These are phyloP conservation scores for Tolypocladium nubicola DNA, from an alignment of 2,329 filamentous ascomycete species.

Conservation along the genomic window DNA sequence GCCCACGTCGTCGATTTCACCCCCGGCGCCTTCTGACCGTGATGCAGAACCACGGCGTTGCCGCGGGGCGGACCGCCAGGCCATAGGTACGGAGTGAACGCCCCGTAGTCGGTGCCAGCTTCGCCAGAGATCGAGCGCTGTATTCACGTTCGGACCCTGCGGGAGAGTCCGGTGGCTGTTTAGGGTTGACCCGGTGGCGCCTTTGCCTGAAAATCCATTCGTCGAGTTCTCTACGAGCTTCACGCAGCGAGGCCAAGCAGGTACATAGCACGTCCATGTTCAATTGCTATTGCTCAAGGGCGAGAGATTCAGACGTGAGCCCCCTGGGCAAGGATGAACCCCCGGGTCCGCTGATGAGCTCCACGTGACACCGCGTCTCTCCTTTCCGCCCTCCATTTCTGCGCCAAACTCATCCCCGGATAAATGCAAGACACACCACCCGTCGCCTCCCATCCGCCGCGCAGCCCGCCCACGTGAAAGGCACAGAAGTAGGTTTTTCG, in stretches of 20 bases:
- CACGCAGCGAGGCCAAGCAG: background rate
- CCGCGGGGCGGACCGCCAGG: too few relatives aligned
- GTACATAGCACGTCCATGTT: background rate
- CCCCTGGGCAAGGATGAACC: background rate
- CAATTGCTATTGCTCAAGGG: background rate
- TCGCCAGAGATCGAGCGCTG: too few relatives aligned
- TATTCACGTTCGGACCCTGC: too few relatives aligned
- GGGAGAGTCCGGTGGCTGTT: too few relatives aligned
- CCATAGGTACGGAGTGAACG: too few relatives aligned
- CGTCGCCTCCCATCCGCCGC: background rate
- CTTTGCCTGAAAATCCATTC: too few relatives aligned
- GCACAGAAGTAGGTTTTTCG: background rate
- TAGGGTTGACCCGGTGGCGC: too few relatives aligned
- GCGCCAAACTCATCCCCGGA: background rate
- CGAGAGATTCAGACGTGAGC: background rate
- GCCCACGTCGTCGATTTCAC: conserved; percentile 51
- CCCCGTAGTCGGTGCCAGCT: too few relatives aligned
- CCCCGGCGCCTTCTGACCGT: conserved; percentile 27
- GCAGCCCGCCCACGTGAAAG: background rate
- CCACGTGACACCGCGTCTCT: conserved; percentile 2
- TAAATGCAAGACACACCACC: background rate
- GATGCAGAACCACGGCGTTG: background rate
- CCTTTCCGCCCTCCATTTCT: background rate
- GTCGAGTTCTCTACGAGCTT: background rate
- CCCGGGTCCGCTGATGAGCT: background rate